These are phyloP conservation scores for Rhodotorula sp. DNA, from an alignment of 1,284 basidiomycete genomes.

Conservation along the genomic window DNA sequence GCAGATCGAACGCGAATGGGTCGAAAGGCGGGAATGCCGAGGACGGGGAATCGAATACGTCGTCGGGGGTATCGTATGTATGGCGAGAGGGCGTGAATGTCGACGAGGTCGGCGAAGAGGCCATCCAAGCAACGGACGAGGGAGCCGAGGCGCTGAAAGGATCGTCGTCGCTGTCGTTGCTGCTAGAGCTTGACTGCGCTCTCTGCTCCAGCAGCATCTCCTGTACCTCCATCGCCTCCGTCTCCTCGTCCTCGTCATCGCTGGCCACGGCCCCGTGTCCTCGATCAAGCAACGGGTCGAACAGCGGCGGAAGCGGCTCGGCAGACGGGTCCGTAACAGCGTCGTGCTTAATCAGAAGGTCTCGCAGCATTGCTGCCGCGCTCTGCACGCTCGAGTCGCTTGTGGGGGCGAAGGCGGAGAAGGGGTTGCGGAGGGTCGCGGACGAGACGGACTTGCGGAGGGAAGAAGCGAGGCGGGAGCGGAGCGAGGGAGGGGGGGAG, in stretches of 20 bases:
- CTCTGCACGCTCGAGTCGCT: not conserved
- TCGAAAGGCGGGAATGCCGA: slow-evolving; percentile 9
- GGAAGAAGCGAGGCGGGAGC: slow-evolving; percentile 5
- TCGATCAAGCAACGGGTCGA: not conserved
- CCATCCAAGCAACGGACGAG: slow-evolving; percentile 5
- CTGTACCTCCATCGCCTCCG: not conserved
- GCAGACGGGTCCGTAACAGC: not conserved
- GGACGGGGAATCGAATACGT: not conserved
- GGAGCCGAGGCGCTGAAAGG: not conserved
- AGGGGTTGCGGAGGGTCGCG: slow-evolving; percentile 5
- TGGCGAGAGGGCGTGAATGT: not conserved
- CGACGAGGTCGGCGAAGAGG: not conserved
- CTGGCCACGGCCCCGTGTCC: not conserved
- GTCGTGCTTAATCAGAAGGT: slow-evolving; percentile 15
- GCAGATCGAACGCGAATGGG: slow-evolving; percentile 1
- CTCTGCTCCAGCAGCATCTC: not conserved
- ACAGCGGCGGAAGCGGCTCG: slow-evolving; percentile 4
- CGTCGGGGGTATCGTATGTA: too few relatives aligned
- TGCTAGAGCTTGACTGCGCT: not conserved
- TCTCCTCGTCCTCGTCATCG: not conserved
- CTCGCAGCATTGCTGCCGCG: slow-evolving; percentile 1
- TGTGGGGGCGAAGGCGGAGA: not conserved
- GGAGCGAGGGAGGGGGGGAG: not conserved
- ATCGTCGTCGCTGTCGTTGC: slow-evolving; percentile 6
- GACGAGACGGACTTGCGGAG: slow-evolving; percentile 7